Evolutionary conservation across 2,329 filamentous ascomycete genomes (phyloP), one percentile per base, ranked within the genome.

Genomic region (Penicillium sp.): DNA sequence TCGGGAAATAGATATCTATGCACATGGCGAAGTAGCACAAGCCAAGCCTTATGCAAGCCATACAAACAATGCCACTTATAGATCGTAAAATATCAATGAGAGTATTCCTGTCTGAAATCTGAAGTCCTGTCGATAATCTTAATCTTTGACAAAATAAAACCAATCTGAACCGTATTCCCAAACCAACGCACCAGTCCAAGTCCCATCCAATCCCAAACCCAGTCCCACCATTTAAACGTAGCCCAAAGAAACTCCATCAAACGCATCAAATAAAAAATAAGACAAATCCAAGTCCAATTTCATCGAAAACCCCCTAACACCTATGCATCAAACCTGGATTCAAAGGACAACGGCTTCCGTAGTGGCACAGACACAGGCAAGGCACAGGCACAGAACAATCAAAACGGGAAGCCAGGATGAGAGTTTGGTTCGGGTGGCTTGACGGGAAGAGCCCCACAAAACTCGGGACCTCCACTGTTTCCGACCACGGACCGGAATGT

Each of bases 91-190:
- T 4, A 25, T 28, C 20, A 35, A 24, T 18, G 25, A 27, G 27
- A 28, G 25, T 18, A 27, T 7, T 27, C 8, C 25, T 7, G 8
- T 27, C 6, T 27, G 25, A 27, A 8, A 37, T 41, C 6, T 25
- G 6, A 35, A 31, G 33, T 52, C 28, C 52, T 54, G 52, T 55
- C 52, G 52, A 50, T 55, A 52, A 41, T 52, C 37, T 47, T 50
- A 32, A 23, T 23, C 20, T 23, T 52, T 20, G 38, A 41, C 9
- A 27, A 31, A 49, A 27, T 10, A 27, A 48, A 45, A 47, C 33
- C 46, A 53, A 42, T 52, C 47, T 49, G 49, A 43, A 18, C 33
- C 33, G 18, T 37, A 10, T 10, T 12, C 32, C 32, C 4, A 37
- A 37, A 8, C 33, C 15, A 23, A 37, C 33, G 33, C 33, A 39